These are phyloP conservation scores for Paraphaeosphaeria minitans DNA, from an alignment of 2,329 filamentous ascomycete genomes.

Conservation along the genomic window DNA sequence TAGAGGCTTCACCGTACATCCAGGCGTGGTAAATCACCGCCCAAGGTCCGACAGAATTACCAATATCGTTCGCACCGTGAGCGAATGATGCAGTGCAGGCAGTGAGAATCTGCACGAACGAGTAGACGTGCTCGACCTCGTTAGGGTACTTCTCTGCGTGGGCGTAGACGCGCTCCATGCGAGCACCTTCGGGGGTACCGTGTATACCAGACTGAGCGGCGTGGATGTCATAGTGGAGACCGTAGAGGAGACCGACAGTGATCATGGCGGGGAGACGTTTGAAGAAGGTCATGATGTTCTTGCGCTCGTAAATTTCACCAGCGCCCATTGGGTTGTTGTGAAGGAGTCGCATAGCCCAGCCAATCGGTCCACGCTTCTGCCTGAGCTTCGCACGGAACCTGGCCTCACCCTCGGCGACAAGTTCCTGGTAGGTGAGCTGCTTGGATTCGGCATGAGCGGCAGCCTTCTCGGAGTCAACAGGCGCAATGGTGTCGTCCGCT, in stretches of 20 bases:
- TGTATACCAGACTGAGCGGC: slow-evolving; percentile 71
- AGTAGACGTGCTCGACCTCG: slow-evolving; percentile 47
- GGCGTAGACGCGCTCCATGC: slow-evolving; percentile 72
- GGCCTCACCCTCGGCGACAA: slow-evolving; percentile 62
- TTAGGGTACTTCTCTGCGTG: slow-evolving; percentile 45
- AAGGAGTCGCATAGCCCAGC: slow-evolving; percentile 80
- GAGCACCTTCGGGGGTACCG: slow-evolving; percentile 73
- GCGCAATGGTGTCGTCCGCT: slow-evolving; percentile 24
- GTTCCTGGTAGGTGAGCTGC: slow-evolving; percentile 65
- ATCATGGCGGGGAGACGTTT: slow-evolving; percentile 73
- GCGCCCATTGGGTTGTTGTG: slow-evolving; percentile 74
- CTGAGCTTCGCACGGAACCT: slow-evolving; percentile 68
- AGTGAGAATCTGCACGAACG: slow-evolving; percentile 60
- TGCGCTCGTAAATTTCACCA: slow-evolving; percentile 74
- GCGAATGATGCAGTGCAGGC: slow-evolving; percentile 52
- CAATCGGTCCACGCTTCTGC: slow-evolving; percentile 69
- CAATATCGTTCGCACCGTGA: slow-evolving; percentile 73
- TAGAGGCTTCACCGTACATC: slow-evolving; percentile 65
- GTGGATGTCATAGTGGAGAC: slow-evolving; percentile 82
- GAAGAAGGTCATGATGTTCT: slow-evolving; percentile 68
- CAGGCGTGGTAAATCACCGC: slow-evolving; percentile 46
- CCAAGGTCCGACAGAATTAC: slow-evolving; percentile 46
- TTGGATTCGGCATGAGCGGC: slow-evolving; percentile 50
- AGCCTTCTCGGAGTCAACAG: slow-evolving; percentile 42
- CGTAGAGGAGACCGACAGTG: slow-evolving; percentile 69